Conservation (phyloP, 1,284 basidiomycete species). For the Cerrena zonata region DNA sequence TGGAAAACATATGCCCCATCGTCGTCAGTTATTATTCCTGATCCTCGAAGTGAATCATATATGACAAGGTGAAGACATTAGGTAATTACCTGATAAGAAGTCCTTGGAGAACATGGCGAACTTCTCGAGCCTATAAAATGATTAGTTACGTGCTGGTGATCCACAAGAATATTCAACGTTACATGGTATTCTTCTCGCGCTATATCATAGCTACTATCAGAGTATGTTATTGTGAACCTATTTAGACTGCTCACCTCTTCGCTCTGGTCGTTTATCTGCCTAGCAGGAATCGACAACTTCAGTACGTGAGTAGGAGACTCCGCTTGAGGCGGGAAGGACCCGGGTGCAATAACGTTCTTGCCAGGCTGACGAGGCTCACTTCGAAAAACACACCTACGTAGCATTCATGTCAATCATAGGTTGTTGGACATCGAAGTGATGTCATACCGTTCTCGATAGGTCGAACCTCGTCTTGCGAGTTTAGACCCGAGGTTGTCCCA, state of each 20-base stretch:
- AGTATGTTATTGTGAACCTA: too few species aligned
- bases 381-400: conserved; percentile 41
- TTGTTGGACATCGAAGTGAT: background rate
- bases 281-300: conserved; percentile 13
- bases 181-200: too few species aligned
- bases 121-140: conserved; percentile 51
- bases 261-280: conserved; percentile 37
- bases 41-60: background rate
- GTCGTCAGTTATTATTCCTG: conserved; percentile 41
- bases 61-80: background rate
- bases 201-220: too few species aligned
- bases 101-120: conserved; percentile 50
- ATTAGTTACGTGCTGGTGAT: background rate
- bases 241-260: conserved; percentile 43
- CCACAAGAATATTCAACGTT: too few species aligned
- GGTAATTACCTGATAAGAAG: background rate
- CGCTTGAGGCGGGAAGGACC: conserved; percentile 22
- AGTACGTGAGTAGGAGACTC: conserved; percentile 9
- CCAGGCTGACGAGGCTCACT: conserved; percentile 25
- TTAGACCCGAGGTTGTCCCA: conserved; percentile 55
- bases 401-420: conserved; percentile 1
- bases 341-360: conserved; percentile 34
- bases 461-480: conserved; percentile 42
- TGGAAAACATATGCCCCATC: conserved; percentile 49
- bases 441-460: background rate